Evolutionary conservation across 1,139 yeast genomes (phyloP).

Genomic region (Lodderomyces metapsilosis): DNA sequence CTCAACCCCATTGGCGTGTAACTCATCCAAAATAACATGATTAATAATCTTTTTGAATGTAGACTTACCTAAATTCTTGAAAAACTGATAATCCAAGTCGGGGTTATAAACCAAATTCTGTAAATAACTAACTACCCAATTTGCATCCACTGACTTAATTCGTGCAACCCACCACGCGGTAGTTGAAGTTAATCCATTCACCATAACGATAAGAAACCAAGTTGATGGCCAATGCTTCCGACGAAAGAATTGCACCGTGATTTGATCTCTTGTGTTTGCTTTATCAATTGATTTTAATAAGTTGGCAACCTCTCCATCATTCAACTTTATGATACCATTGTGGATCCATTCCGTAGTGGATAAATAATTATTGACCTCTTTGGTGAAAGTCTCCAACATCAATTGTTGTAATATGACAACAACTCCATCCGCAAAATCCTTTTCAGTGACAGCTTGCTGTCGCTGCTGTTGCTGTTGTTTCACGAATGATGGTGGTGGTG

Average conservation of each 20-base stretch:
- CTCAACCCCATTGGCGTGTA: slow-evolving; percentile 40
- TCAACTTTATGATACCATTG: slow-evolving; percentile 52
- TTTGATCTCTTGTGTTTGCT: slow-evolving; percentile 4
- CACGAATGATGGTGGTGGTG: slow-evolving; percentile 18
- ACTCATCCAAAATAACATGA: slow-evolving; percentile 63
- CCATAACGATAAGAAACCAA: slow-evolving; percentile 59
- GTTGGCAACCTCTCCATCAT: slow-evolving; percentile 34
- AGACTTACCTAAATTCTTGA: slow-evolving; percentile 47
- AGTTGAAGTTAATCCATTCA: slow-evolving; percentile 45
- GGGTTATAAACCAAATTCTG: slow-evolving; percentile 21
- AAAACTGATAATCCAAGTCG: slow-evolving; percentile 45
- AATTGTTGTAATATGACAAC: slow-evolving; percentile 43
- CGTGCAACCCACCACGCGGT: slow-evolving; percentile 66
- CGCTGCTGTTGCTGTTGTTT: neutral
- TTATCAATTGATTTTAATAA: slow-evolving; percentile 16
- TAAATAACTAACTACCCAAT: slow-evolving; percentile 61
- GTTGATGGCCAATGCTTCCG: slow-evolving; percentile 70
- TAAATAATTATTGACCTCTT: slow-evolving; percentile 52
- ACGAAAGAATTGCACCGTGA: slow-evolving; percentile 51
- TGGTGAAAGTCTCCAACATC: slow-evolving; percentile 53
- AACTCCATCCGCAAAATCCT: slow-evolving; percentile 31
- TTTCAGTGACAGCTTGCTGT: slow-evolving; percentile 25
- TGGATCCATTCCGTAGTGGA: slow-evolving; percentile 68
- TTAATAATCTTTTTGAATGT: slow-evolving; percentile 62
- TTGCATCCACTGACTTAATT: slow-evolving; percentile 57